Evolutionary conservation across 768 basidiomycete genomes (phyloP), one percentile per base, ranked within the genome.

Genomic region (Boletus reticuloceps): DNA sequence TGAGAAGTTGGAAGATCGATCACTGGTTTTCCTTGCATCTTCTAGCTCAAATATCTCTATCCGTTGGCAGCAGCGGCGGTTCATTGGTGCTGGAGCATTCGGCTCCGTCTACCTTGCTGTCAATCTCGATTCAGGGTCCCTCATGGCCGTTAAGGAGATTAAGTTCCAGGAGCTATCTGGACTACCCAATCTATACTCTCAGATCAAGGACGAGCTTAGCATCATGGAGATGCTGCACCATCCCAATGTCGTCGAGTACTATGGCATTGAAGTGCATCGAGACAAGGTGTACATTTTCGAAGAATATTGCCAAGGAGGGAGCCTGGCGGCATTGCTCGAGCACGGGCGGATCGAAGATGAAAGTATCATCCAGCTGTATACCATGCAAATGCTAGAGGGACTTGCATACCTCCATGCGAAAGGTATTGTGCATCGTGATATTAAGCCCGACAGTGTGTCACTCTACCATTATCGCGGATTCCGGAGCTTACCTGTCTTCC

Each of bases 131-230:
- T 88, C 91, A 1, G 93, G 95, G 44, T 89, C 90, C 41, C 84
- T 98, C 57, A 98, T 99, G 94, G 97, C 97, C 10, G 97, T 98
- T 65, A 99, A 99, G 75, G 97, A 98, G 75, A 94, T 98, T 70
- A 93, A 94, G 55, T 96, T 95, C 71, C 94, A 95, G 68, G 96
- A 98, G 69, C 76, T 96, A 13, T 85, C 91, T 6, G 92, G 91
- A 19, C 75, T 93, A 49, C 90, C 95, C 5, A 91, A 84, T 58
- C 79, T 98, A 27, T 92, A 93, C 74, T 81, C 90, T 50, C 91
- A 95, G 67, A 97, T 98, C 72, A 89, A 85, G 69, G 94, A 98
- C 69, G 97, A 99, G 73, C 84, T 97, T 52, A 87, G 84, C 61
- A 94, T 99, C 53, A 99, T 99, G 97, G 93, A 95, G 71, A 88